Evolutionary conservation across 805 yeast genomes (phyloP).

Genomic region (Cyberlindnera euphorbiae): DNA sequence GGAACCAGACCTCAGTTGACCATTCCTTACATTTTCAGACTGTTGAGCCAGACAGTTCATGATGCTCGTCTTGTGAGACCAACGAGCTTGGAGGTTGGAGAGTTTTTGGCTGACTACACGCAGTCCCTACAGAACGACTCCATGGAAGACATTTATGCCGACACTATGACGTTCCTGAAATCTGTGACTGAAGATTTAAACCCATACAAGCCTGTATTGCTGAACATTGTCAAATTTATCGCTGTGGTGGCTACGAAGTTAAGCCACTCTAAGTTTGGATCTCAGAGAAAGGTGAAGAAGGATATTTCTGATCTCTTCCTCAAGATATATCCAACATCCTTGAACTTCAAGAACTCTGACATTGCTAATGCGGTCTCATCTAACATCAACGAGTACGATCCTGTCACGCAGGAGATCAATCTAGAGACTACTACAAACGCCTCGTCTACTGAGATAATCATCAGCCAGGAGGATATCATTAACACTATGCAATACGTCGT

Average conservation of each 20-base stretch:
- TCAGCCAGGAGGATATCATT: slow-evolving; percentile 40
- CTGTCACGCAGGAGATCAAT: slow-evolving; percentile 4
- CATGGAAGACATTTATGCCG: slow-evolving; percentile 72
- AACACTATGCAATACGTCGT: slow-evolving; percentile 36
- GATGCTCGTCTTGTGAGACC: slow-evolving; percentile 13
- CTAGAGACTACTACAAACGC: slow-evolving; percentile 17
- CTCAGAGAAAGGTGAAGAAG: slow-evolving; percentile 51
- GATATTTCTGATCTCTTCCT: slow-evolving; percentile 46
- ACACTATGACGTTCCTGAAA: slow-evolving; percentile 52
- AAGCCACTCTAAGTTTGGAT: slow-evolving; percentile 55
- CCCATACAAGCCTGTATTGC: slow-evolving; percentile 44
- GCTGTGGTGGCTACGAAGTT: slow-evolving; percentile 52
- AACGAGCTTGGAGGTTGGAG: slow-evolving; percentile 11
- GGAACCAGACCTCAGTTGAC: slow-evolving; percentile 77
- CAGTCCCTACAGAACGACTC: slow-evolving; percentile 68
- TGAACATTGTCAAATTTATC: slow-evolving; percentile 49
- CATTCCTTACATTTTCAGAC: slow-evolving; percentile 58
- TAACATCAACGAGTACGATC: slow-evolving; percentile 8
- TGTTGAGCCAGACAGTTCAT: slow-evolving; percentile 35
- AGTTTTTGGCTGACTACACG: slow-evolving; percentile 50
- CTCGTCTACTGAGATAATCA: slow-evolving; percentile 10
- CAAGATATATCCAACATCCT: slow-evolving; percentile 30
- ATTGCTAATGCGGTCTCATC: slow-evolving; percentile 13
- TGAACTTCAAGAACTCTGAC: slow-evolving; percentile 22
- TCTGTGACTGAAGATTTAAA: slow-evolving; percentile 47